These are phyloP conservation scores for Fagus crenata DNA, from an alignment of 306 rosid species.

Conservation along the genomic window DNA sequence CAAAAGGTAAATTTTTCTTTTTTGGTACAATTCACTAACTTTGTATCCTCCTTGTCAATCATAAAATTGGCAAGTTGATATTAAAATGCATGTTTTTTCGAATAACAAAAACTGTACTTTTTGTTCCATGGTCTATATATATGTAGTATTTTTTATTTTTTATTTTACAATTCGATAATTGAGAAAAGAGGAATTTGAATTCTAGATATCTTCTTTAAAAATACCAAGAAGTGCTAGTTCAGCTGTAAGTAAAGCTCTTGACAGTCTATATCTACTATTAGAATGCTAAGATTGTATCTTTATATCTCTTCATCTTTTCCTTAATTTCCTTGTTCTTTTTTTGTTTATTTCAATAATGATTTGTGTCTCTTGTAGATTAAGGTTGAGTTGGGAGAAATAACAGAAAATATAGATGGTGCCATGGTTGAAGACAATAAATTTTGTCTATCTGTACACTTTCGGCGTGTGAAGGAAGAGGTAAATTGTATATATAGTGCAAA, in stretches of 20 bases:
- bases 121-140: neutral
- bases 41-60: neutral
- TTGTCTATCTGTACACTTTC: conserved; percentile 51
- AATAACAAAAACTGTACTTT: too few species aligned
- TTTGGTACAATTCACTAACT: neutral
- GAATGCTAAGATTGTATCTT: neutral
- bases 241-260: neutral
- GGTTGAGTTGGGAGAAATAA: conserved; percentile 31
- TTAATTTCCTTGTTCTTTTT: neutral
- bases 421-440: conserved; percentile 48
- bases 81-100: too few species aligned
- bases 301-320: too few species aligned
- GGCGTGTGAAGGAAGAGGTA: conserved; percentile 55
- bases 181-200: too few species aligned
- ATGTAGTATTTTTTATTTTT: too few species aligned
- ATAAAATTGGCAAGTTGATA: too few species aligned
- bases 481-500: neutral
- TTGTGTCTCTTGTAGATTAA: conserved; percentile 35
- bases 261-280: neutral
- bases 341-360: neutral
- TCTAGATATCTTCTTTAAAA: too few species aligned
- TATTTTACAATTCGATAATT: too few species aligned
- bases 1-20: conserved; percentile 33
- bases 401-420: conserved; percentile 38
- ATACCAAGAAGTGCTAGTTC: too few species aligned